Conservation (phyloP, 2,329 filamentous ascomycete species). For the Colletotrichum cordylinicola region DNA sequence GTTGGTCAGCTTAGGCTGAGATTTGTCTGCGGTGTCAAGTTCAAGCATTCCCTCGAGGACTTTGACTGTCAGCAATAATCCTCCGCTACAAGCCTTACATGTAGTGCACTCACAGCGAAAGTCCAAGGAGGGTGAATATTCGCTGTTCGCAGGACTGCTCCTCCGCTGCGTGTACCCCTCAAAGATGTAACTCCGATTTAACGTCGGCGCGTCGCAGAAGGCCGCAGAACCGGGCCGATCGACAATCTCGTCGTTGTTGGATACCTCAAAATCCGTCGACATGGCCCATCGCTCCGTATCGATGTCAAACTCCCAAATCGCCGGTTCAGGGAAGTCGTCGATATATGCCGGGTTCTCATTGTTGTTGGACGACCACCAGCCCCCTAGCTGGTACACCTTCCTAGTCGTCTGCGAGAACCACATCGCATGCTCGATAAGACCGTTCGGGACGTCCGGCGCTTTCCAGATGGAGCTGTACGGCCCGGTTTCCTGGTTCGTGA, state of each 20-base stretch:
- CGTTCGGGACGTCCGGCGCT: constrained; percentile 21
- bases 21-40: constrained; percentile 15
- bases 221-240: constrained; percentile 21
- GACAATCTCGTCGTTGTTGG: constrained; percentile 16
- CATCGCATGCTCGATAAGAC: constrained; percentile 23
- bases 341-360: constrained; percentile 17
- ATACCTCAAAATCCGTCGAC: background rate
- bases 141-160: constrained; percentile 15
- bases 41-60: constrained; percentile 24
- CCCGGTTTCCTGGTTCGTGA: constrained; percentile 17
- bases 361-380: constrained; percentile 26
- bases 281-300: constrained; percentile 5
- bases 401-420: constrained; percentile 23
- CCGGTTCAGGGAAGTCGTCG: constrained; percentile 10
- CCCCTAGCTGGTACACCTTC: constrained; percentile 26
- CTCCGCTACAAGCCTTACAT: background rate
- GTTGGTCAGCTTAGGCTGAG: constrained; percentile 23
- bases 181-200: constrained; percentile 24
- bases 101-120: background rate
- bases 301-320: constrained; percentile 7
- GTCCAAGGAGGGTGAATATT: constrained; percentile 5
- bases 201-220: constrained; percentile 20
- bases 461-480: constrained; percentile 22
- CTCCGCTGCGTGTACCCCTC: constrained; percentile 23
- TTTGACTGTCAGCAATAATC: background rate